A percentile compares a stretch with the other conserved stretches of the same genome.
phyloP scores from a whole-genome alignment of 2,329 filamentous ascomycete genomes.

The Tolypocladium cylindrosporum region DNA sequence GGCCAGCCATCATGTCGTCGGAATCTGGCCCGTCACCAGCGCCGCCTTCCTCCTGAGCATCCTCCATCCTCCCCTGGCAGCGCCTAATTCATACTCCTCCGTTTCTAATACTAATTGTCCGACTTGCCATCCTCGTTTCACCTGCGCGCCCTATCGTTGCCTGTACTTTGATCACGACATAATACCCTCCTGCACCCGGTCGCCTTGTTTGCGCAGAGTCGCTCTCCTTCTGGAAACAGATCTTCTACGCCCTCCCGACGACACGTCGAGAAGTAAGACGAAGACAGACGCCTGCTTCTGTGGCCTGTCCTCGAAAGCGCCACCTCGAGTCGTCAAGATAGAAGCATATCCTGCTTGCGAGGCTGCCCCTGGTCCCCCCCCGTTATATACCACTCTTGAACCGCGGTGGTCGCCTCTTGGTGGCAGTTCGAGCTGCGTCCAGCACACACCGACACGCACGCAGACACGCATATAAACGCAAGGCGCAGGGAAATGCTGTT shows the following conservation, averaged over 20 bases:
- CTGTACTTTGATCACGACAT: neutral
- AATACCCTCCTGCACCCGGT: neutral
- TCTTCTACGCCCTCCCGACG: neutral
- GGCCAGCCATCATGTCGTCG: neutral
- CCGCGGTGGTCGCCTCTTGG: no score
- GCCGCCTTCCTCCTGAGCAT: neutral
- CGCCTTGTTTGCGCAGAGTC: neutral
- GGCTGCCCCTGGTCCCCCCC: no score
- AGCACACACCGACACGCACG: neutral
- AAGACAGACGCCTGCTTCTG: no score
- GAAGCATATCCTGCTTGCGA: no score
- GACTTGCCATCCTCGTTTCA: neutral
- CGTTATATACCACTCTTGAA: no score
- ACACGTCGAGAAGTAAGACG: neutral
- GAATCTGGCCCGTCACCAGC: neutral
- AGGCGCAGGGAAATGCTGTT: neutral
- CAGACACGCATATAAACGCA: neutral
- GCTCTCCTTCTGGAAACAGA: neutral
- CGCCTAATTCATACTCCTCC: neutral
- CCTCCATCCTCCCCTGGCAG: neutral
- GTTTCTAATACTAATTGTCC: neutral
- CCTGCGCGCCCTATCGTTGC: neutral
- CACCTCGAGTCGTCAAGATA: neutral
- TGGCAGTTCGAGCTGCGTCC: no score
- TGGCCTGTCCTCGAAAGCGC: neutral